Base-by-base conservation (phyloP, 495 filamentous ascomycete species). In the Amorphotheca resinae region DNA sequence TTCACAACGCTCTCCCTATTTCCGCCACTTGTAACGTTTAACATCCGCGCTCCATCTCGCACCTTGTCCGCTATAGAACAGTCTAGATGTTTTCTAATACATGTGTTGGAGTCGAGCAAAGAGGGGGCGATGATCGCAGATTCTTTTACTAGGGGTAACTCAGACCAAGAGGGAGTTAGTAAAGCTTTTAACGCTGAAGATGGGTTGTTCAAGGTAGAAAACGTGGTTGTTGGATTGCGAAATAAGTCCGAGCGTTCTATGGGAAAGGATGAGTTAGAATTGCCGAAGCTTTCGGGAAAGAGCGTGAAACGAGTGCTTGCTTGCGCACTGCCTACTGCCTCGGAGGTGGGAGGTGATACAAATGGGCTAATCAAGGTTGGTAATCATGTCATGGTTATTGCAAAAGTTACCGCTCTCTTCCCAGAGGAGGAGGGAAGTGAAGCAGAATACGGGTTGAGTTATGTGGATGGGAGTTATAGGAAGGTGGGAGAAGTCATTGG, bases 21-120 rank as follows among this genome's bases (percentile, higher is more conserved):
- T 9, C 84, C 84, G 3, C 84, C 86, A 0, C 66, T 80, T 20
- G 69, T 91, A 26, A 79, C 78, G 25, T 88, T 93, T 72, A 93
- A 93, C 52, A 70, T 93, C 45, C 70, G 69, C 17, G 63, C 70
- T 4, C 84, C 85, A 8, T 85, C 80, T 22, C 71, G 72, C n/a
- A 93, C 83, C 2, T 62, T 79, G 26, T 64, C 68, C 44, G 80
- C 82, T 0, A 66, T 93, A 3, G 46, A 45, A 9, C 41, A 51
- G 4, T 61, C 57, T 16, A 28, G 60, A 9, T 50, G 36, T 14
- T 74, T 74, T 46, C 66, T 70, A 30, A 62, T 73, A 15, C 69
- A 73, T 55, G 46, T 74, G 5, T 61, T 72, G 1, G 52, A 56
- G 3, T 62, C 59, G 33, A 64, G 63, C 22, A 50, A 54, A 9